Evolutionary conservation across 2,329 filamentous ascomycete genomes (phyloP), one percentile per base, ranked within the genome.

Genomic region (Penicillium sp.): DNA sequence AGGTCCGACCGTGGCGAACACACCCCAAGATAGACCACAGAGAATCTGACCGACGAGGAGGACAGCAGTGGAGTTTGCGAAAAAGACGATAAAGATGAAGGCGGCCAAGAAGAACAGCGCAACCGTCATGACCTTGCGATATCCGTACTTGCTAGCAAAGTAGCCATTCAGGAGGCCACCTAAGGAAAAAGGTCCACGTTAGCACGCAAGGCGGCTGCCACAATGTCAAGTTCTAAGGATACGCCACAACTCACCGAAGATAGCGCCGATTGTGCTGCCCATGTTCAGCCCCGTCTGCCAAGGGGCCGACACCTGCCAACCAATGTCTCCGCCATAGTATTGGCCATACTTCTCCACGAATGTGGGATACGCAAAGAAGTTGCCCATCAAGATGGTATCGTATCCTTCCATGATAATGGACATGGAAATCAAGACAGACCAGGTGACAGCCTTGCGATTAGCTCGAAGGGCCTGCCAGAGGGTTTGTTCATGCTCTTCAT

Each of bases 211-310:
- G 31, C 31, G 31, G 7, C 7, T 10, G 9, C 7, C 31, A 31
- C 31, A 31, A 31, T 3, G 6, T 9, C 31, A 31, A 10, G 31
- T 31, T 10, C 31, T 31, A 2, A 9, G 7, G 7, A 9, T 2
- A 31, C 7, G 6, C 41, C 5, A 35, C 4, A 50, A 51, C 59
- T 60, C 11, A 68, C 66, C 64, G 39, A 68, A 67, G 33, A 68
- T 61, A 50, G 60, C 62, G 18, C 66, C 66, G 24, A 67, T 59
- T 0, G 65, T 68, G 44, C 65, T 67, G 13, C 61, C 63, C 65
- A 67, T 66, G 66, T 81, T 86, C 18, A 88, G 75, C 16, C 85
- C 86, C 5, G 85, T 81, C 70, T 88, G 86, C 86, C 86, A 88
- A 3, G 78, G 72, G 1, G 85, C 83, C 2, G 85, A 78, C 18